phyloP scores from a whole-genome alignment of 1,139 yeast species.

The Pichia terricola region DNA sequence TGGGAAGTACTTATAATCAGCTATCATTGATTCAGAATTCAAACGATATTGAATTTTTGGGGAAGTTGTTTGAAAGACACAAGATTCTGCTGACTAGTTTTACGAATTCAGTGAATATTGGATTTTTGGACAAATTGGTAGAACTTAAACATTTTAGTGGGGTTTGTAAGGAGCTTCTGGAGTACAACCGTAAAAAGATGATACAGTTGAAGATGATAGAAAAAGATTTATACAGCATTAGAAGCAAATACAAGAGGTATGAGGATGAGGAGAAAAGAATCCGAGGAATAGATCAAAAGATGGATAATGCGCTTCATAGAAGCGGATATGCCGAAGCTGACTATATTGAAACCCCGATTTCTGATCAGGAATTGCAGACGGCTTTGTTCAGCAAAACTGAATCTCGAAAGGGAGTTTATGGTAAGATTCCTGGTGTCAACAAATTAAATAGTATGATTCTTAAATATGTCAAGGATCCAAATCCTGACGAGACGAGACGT shows the following conservation, averaged over 20 bases:
- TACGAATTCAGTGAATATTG: conserved; percentile 59
- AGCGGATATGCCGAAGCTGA: conserved; percentile 2
- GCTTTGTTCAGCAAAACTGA: conserved; percentile 24
- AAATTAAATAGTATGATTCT: conserved; percentile 44
- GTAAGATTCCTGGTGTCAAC: conserved; percentile 33
- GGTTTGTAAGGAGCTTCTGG: conserved; percentile 56
- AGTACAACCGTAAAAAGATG: conserved; percentile 60
- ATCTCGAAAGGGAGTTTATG: conserved; percentile 19
- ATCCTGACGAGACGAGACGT: conserved; percentile 46
- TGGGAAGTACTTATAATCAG: conserved; percentile 65
- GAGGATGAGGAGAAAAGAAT: conserved; percentile 35
- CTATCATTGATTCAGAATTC: conserved; percentile 57
- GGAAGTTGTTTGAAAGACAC: conserved; percentile 71
- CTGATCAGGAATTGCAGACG: conserved; percentile 29
- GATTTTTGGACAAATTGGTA: conserved; percentile 74
- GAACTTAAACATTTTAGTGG: conserved; percentile 73
- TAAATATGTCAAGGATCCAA: conserved; percentile 44
- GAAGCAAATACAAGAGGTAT: conserved; percentile 34
- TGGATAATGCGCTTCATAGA: conserved; percentile 14
- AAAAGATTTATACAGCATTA: conserved; percentile 40
- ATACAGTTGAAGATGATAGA: conserved; percentile 56
- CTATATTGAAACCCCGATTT: conserved; percentile 18
- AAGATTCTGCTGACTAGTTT: conserved; percentile 58
- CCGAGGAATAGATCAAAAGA: conserved; percentile 29
- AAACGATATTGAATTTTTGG: conserved; percentile 56